These are phyloP conservation scores for Daldinia grandis DNA, from an alignment of 495 filamentous ascomycete species.

Conservation along the genomic window DNA sequence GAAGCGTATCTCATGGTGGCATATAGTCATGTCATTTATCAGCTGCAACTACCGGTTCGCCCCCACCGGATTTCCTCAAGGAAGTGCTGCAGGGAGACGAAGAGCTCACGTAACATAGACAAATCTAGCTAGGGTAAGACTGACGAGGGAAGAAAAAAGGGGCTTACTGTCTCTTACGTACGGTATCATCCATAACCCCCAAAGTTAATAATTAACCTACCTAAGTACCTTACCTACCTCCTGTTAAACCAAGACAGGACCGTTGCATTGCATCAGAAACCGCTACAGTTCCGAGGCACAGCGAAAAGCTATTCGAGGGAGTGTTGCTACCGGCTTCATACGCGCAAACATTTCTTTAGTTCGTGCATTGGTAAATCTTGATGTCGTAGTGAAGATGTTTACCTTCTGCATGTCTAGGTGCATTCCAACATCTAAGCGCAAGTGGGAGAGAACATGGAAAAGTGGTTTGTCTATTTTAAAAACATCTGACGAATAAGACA, in stretches of 20 bases:
- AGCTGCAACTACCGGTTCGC: slow-evolving; percentile 1
- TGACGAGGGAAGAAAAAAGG: background rate
- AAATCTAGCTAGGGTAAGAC: background rate
- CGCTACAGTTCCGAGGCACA: slow-evolving; percentile 15
- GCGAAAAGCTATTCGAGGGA: background rate
- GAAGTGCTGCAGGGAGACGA: background rate
- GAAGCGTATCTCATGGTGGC: background rate
- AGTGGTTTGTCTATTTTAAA: slow-evolving; percentile 28
- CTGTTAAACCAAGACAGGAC: slow-evolving; percentile 31
- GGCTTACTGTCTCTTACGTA: slow-evolving; percentile 1
- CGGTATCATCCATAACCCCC: slow-evolving; percentile 14
- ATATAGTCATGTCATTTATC: background rate
- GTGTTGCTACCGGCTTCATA: slow-evolving; percentile 3
- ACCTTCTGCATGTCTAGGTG: slow-evolving; percentile 2
- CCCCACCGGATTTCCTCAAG: background rate
- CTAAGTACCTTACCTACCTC: no score
- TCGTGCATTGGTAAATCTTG: slow-evolving; percentile 2
- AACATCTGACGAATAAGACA: slow-evolving; percentile 20
- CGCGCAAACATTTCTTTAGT: background rate
- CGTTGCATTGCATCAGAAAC: slow-evolving; percentile 19
- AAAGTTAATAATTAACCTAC: background rate
- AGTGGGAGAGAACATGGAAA: background rate
- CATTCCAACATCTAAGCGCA: background rate
- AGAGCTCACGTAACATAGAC: background rate
- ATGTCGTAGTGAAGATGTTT: slow-evolving; percentile 19